A percentile compares a stretch with the other conserved stretches of the same genome.
phyloP scores from a whole-genome alignment of 768 basidiomycete genomes.

The Paxillus involutus region DNA sequence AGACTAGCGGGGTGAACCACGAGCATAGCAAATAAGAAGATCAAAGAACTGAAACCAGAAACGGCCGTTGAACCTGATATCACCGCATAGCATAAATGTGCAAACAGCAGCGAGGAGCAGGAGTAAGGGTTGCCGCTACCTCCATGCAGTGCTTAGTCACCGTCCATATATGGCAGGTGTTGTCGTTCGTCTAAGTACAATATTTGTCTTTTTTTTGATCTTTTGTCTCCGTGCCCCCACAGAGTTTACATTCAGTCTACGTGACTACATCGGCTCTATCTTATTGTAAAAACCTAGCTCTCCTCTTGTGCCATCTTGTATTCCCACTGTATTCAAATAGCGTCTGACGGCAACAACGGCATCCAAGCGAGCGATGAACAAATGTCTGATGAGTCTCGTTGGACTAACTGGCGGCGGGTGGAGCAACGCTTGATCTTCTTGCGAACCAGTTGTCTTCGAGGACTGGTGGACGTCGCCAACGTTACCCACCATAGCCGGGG shows the following conservation, averaged over 20 bases:
- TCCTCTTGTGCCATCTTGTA: neutral
- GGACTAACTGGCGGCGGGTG: constrained; percentile 15
- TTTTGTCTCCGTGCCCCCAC: too few relatives aligned
- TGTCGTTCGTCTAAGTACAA: constrained; percentile 8
- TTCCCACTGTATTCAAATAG: neutral
- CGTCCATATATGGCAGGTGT: constrained; percentile 17
- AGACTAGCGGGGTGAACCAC: constrained; percentile 67
- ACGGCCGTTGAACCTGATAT: constrained; percentile 26
- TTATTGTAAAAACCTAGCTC: neutral
- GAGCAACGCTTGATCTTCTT: neutral
- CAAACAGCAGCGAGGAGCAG: constrained; percentile 10
- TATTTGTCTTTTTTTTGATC: too few relatives aligned
- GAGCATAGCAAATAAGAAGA: constrained; percentile 44
- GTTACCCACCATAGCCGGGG: neutral
- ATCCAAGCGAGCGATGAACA: constrained; percentile 33
- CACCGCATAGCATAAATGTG: constrained; percentile 37
- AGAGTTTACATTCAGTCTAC: neutral
- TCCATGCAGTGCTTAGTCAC: constrained; percentile 22
- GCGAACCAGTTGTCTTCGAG: neutral
- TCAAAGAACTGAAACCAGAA: constrained; percentile 23
- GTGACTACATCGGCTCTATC: neutral
- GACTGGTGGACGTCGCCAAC: neutral
- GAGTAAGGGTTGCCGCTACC: constrained; percentile 19
- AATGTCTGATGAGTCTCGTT: constrained; percentile 28
- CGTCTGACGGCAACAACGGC: constrained; percentile 12